A percentile compares a stretch with the other conserved stretches of the same genome.
phyloP scores from a whole-genome alignment of 2,329 filamentous ascomycete species.

The Fusarium drepaniforme region DNA sequence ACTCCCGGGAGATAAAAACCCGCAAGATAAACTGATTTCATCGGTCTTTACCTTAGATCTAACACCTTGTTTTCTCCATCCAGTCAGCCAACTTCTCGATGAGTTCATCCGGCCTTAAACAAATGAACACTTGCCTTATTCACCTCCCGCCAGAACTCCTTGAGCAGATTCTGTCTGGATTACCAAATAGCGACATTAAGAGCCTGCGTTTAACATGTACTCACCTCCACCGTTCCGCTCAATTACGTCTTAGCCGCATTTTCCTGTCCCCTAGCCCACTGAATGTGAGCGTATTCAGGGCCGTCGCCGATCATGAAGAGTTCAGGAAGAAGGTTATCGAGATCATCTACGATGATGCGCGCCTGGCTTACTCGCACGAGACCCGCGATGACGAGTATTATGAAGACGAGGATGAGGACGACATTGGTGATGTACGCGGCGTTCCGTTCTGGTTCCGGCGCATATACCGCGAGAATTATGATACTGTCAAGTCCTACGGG shows the following conservation, averaged over 20 bases:
- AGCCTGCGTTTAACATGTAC: slow-evolving; percentile 1
- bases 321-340: slow-evolving; percentile 50
- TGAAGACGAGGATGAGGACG: neutral
- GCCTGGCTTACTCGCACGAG: neutral
- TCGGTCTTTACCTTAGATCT: neutral
- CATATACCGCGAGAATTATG: neutral
- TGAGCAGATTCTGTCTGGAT: neutral
- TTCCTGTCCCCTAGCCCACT: slow-evolving; percentile 55
- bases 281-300: slow-evolving; percentile 52
- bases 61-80: neutral
- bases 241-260: slow-evolving; percentile 39
- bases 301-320: slow-evolving; percentile 51
- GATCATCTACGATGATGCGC: slow-evolving; percentile 55
- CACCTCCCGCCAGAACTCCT: slow-evolving; percentile 9
- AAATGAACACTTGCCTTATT: neutral
- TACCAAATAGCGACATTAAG: slow-evolving; percentile 21
- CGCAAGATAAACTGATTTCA: neutral
- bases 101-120: neutral
- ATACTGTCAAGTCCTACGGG: neutral
- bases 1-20: neutral
- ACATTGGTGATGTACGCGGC: neutral
- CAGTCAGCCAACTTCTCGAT: neutral
- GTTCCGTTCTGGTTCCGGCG: neutral
- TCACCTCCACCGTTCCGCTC: accelerated
- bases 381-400: neutral